A percentile compares a stretch with the other conserved stretches of the same genome.
phyloP scores from a whole-genome alignment of 805 yeast species.

The Scheffersomyces amazonensis region DNA sequence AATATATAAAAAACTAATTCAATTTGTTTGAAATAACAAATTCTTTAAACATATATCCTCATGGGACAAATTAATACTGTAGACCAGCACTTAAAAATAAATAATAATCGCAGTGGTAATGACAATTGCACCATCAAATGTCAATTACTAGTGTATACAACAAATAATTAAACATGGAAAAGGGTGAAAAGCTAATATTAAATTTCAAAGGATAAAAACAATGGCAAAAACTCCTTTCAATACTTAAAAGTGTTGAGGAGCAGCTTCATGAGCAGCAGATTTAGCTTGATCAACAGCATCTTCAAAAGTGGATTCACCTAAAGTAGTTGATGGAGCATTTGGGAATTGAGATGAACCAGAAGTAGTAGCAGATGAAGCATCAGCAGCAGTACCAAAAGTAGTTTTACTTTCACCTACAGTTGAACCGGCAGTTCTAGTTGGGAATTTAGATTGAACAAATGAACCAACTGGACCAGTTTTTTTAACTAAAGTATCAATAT shows the following conservation, averaged over 20 bases:
- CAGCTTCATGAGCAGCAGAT: background rate
- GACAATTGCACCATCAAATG: too few relatives aligned
- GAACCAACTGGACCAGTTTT: slow-evolving; percentile 67
- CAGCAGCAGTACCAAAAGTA: slow-evolving; percentile 17
- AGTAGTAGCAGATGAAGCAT: slow-evolving; percentile 22
- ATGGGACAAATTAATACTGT: too few relatives aligned
- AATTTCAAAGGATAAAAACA: too few relatives aligned
- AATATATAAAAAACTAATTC: too few relatives aligned
- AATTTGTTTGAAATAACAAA: too few relatives aligned
- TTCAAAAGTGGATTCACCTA: slow-evolving; percentile 17
- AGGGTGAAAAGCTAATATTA: too few relatives aligned
- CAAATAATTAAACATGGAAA: too few relatives aligned
- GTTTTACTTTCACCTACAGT: slow-evolving; percentile 46
- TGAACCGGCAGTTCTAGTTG: slow-evolving; percentile 69
- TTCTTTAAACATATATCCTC: too few relatives aligned
- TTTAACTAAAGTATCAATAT: slow-evolving; percentile 51
- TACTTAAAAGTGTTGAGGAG: background rate
- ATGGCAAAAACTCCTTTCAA: too few relatives aligned
- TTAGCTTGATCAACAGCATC: slow-evolving; percentile 21
- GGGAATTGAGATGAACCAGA: slow-evolving; percentile 40
- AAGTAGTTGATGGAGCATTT: slow-evolving; percentile 31
- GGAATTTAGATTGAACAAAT: slow-evolving; percentile 54
- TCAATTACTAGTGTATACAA: too few relatives aligned
- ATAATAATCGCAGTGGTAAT: too few relatives aligned
- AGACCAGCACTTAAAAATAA: too few relatives aligned